Evolutionary conservation across 306 rosid genomes (phyloP).

Genomic region (Castanea sativa): DNA sequence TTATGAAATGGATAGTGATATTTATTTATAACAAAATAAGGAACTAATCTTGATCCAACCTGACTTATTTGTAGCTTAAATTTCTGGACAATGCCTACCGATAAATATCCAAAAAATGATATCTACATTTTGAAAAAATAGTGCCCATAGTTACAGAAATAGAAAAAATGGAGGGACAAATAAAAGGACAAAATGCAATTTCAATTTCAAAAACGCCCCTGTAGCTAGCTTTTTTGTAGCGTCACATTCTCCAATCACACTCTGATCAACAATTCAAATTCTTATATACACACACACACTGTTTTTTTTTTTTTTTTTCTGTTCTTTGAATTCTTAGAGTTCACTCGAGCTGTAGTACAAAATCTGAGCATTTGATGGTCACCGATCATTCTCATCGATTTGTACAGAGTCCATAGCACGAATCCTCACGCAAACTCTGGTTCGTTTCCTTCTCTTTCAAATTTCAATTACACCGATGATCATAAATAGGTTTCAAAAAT

Average conservation of each 20-base stretch:
- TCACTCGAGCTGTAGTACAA: slow-evolving; percentile 47
- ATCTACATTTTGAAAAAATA: background rate
- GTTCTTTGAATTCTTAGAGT: background rate
- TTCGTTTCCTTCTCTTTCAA: slow-evolving; percentile 16
- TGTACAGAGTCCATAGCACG: slow-evolving; percentile 61
- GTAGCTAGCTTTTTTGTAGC: too few relatives aligned
- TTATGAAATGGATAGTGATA: too few relatives aligned
- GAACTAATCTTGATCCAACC: too few relatives aligned
- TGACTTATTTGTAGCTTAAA: too few relatives aligned
- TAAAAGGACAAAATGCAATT: slow-evolving; percentile 48
- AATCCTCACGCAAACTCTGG: slow-evolving; percentile 53
- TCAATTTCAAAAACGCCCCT: background rate
- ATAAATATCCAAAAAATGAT: background rate
- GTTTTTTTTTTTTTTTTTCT: background rate
- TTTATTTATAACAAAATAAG: too few relatives aligned
- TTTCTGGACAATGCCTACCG: too few relatives aligned
- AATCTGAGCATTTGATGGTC: slow-evolving; percentile 54
- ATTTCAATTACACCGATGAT: background rate
- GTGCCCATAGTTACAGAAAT: background rate
- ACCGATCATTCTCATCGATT: slow-evolving; percentile 54
- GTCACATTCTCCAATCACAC: background rate
- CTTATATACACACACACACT: background rate
- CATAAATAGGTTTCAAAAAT: background rate
- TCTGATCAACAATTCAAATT: background rate
- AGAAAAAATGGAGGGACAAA: slow-evolving; percentile 60